Percentiles rank a stretch among this genome's conserved stretches.
phyloP scores from a whole-genome alignment of 1,284 basidiomycete species.

The Ganoderma meredithae region DNA sequence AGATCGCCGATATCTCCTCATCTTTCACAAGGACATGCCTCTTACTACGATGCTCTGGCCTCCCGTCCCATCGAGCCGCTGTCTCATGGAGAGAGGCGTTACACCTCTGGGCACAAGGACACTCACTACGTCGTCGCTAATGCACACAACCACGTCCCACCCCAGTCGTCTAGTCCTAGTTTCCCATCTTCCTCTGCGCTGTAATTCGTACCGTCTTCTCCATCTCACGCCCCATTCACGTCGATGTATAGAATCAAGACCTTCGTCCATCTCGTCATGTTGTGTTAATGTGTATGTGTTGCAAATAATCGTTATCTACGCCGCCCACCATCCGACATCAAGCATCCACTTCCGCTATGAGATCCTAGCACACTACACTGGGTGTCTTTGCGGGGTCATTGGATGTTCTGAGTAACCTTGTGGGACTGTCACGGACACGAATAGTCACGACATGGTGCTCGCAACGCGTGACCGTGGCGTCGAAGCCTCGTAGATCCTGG shows the following conservation, averaged over 20 bases:
- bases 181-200: slow-evolving; percentile 16
- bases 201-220: slow-evolving; percentile 17
- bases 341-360: not conserved
- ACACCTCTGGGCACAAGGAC: slow-evolving; percentile 12
- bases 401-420: not conserved
- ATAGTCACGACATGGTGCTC: not conserved
- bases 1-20: slow-evolving; percentile 13
- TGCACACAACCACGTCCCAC: slow-evolving; percentile 3
- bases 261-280: not conserved
- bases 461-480: slow-evolving; percentile 8
- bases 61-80: not conserved
- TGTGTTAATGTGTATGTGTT: slow-evolving; percentile 17
- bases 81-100: not conserved
- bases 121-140: slow-evolving; percentile 3
- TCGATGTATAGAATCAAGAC: slow-evolving; percentile 21
- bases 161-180: not conserved
- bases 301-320: slow-evolving; percentile 5
- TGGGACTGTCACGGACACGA: not conserved
- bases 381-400: not conserved
- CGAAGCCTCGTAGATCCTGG: no score
- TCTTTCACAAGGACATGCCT: slow-evolving; percentile 13
- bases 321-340: not conserved
- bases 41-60: slow-evolving; percentile 13
- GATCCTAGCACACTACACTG: not conserved
- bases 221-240: slow-evolving; percentile 12